These are phyloP conservation scores for Yamadazyma sp. DNA, from an alignment of 805 yeast species.

Conservation along the genomic window DNA sequence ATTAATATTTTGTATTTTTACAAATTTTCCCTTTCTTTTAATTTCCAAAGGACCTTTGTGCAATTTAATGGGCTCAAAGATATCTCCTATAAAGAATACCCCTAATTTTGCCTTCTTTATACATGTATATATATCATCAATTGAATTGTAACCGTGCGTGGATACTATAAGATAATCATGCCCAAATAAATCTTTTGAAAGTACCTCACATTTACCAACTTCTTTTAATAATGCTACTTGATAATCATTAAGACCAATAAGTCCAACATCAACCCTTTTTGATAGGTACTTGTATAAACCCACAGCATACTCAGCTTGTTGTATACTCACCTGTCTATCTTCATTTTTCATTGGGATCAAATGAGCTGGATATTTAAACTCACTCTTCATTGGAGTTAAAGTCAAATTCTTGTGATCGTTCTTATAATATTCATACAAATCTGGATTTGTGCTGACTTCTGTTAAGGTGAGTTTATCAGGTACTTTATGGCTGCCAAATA, in stretches of 20 bases:
- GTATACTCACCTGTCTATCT: constrained; percentile 5
- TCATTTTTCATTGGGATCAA: not conserved
- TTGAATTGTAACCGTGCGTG: constrained; percentile 6
- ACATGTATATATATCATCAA: constrained; percentile 8
- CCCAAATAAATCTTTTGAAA: not conserved
- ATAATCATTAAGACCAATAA: constrained; percentile 8
- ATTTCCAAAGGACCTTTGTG: constrained; percentile 2
- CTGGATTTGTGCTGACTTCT: not conserved
- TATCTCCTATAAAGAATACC: constrained; percentile 7
- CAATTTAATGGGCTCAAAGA: not conserved
- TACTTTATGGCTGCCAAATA: not conserved
- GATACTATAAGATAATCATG: constrained; percentile 12
- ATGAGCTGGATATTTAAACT: constrained; percentile 2
- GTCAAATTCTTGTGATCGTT: not conserved
- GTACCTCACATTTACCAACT: not conserved
- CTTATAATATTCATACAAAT: constrained; percentile 4
- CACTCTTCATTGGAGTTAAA: not conserved
- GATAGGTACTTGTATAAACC: constrained; percentile 5
- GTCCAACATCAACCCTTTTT: constrained; percentile 2
- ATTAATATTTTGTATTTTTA: not conserved
- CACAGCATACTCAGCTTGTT: constrained; percentile 8
- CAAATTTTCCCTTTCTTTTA: constrained; percentile 1
- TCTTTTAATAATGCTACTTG: constrained; percentile 12
- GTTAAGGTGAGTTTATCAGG: not conserved
- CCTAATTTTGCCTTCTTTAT: constrained; percentile 8